These are phyloP conservation scores for Ceratocystis colombiana DNA, from an alignment of 2,329 filamentous ascomycete genomes.

Conservation along the genomic window DNA sequence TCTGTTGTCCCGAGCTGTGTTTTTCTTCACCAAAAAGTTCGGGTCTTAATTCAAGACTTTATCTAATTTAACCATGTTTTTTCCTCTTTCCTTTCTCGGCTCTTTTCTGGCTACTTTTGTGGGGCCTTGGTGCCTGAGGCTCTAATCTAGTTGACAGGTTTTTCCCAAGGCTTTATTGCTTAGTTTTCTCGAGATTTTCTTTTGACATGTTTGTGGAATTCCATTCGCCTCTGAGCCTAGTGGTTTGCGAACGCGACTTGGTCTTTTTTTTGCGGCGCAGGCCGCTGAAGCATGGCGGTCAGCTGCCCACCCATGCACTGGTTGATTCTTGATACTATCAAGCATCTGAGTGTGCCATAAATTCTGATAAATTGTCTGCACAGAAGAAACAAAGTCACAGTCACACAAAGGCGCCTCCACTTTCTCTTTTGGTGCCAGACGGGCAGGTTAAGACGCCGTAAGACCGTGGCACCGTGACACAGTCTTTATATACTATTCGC, in stretches of 20 bases:
- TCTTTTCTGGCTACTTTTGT: neutral
- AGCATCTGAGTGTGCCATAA: neutral
- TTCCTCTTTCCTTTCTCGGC: neutral
- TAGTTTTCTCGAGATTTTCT: conserved; percentile 7
- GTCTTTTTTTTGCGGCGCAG: no score
- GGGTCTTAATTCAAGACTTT: neutral
- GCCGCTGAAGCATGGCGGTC: no score
- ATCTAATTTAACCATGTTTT: neutral
- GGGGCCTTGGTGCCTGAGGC: conserved; percentile 4
- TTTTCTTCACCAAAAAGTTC: neutral
- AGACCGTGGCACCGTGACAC: neutral
- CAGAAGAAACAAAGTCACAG: neutral
- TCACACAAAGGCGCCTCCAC: conserved; percentile 5
- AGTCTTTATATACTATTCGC: neutral
- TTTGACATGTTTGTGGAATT: neutral
- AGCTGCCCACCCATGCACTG: no score
- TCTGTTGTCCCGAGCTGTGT: no score
- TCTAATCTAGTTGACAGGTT: conserved; percentile 4
- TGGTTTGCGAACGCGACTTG: no score
- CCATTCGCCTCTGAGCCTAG: no score
- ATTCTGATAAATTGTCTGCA: neutral
- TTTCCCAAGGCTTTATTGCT: neutral
- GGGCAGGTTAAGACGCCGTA: conserved; percentile 1
- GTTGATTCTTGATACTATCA: neutral
- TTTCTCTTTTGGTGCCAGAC: neutral